Conservation (phyloP, 257 asterid genomes). For the Lantana camara region DNA sequence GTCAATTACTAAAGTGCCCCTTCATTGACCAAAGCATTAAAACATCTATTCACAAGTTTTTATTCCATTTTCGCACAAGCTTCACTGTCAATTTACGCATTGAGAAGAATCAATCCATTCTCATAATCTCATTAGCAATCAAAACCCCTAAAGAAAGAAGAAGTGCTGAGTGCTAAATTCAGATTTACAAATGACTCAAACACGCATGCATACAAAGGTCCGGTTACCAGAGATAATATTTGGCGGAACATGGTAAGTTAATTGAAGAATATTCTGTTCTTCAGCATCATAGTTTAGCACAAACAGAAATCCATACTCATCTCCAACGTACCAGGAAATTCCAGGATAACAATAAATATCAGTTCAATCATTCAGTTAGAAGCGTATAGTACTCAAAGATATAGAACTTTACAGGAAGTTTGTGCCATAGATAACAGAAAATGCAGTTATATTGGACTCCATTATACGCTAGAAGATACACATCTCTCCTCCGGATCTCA, state of each 20-base stretch:
- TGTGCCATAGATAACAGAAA: constrained; percentile 72
- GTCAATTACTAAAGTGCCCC: no score
- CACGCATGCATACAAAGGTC: constrained; percentile 27
- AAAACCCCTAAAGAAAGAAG: constrained; percentile 61
- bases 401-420: constrained; percentile 68
- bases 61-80: no score
- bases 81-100: no score
- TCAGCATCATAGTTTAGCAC: constrained; percentile 78
- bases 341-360: constrained; percentile 31
- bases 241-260: constrained; percentile 81
- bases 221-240: constrained; percentile 81
- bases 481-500: constrained; percentile 91
- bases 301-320: constrained; percentile 89
- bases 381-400: not conserved
- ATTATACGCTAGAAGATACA: constrained; percentile 60
- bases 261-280: constrained; percentile 55
- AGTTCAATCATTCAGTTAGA: constrained; percentile 26
- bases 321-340: constrained; percentile 74
- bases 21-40: no score
- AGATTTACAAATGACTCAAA: constrained; percentile 16
- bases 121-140: constrained; percentile 93
- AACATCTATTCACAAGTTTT: no score
- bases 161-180: constrained; percentile 12
- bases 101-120: constrained; percentile 82
- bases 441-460: constrained; percentile 95